phyloP scores from a whole-genome alignment of 768 basidiomycete species.

The Trametes elegans region DNA sequence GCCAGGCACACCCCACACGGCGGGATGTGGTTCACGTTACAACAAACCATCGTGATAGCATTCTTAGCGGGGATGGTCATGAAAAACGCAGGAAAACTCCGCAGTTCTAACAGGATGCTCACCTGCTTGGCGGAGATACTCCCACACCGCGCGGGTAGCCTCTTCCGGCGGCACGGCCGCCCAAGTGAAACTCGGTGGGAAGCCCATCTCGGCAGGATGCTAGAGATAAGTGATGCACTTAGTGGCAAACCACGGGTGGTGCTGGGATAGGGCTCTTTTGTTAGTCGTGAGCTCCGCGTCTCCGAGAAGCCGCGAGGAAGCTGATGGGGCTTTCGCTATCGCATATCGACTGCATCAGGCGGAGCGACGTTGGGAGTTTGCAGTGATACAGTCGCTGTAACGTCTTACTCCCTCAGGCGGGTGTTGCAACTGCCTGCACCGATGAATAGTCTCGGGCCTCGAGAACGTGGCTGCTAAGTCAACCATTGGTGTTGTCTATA shows the following conservation, averaged over 20 bases:
- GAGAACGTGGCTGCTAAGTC: too few relatives aligned
- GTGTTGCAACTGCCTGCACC: too few relatives aligned
- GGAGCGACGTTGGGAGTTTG: too few relatives aligned
- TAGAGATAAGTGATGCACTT: neutral
- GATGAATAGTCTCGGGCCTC: too few relatives aligned
- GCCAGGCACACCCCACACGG: conserved; percentile 9
- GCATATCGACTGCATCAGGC: too few relatives aligned
- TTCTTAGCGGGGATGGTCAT: conserved; percentile 3
- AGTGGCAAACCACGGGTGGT: neutral
- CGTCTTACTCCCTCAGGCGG: too few relatives aligned
- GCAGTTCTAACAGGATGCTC: neutral
- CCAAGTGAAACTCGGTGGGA: neutral
- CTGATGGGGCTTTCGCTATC: too few relatives aligned
- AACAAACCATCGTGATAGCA: conserved; percentile 4
- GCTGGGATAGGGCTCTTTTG: too few relatives aligned
- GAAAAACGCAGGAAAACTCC: neutral
- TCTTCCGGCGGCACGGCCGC: neutral
- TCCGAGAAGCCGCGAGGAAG: too few relatives aligned
- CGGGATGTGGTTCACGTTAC: neutral
- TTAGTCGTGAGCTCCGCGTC: too few relatives aligned
- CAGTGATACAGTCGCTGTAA: too few relatives aligned
- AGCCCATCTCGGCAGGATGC: neutral
- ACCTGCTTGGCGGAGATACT: neutral
- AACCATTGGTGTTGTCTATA: too few relatives aligned
- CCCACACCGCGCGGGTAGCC: neutral